phyloP scores from a whole-genome alignment of 83 land plant genomes.

The Thuja plicata region DNA sequence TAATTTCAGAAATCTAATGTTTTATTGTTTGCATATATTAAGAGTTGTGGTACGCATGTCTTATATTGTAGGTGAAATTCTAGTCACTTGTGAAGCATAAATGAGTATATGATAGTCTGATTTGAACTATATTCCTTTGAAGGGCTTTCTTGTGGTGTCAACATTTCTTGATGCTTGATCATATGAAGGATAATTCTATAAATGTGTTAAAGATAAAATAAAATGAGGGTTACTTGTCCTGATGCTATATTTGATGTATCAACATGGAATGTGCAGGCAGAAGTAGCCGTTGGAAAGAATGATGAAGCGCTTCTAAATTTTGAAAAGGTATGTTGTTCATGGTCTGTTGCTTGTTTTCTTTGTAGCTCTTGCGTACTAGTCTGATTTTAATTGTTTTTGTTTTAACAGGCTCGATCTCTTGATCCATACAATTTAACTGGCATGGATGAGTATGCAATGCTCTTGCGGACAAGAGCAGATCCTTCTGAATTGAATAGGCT shows the following conservation, averaged over 20 bases:
- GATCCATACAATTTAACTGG: constrained; percentile 81
- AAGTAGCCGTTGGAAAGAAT: constrained; percentile 72
- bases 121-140: background rate
- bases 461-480: constrained; percentile 70
- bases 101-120: background rate
- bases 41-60: background rate
- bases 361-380: constrained; percentile 1
- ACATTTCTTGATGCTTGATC: background rate
- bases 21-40: background rate
- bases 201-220: background rate
- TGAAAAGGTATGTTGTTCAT: constrained; percentile 70
- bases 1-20: background rate
- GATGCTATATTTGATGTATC: background rate
- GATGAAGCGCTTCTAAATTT: constrained; percentile 87
- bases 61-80: background rate
- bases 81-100: background rate
- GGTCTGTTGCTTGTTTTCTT: background rate
- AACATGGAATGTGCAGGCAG: constrained; percentile 56
- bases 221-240: background rate
- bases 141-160: background rate
- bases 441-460: constrained; percentile 99
- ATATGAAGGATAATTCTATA: background rate
- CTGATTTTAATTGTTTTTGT: constrained; percentile 12
- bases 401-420: constrained; percentile 74
- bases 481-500: constrained; percentile 73